Conservation (phyloP, 2,329 filamentous ascomycete genomes). For the Monascus ruber region DNA sequence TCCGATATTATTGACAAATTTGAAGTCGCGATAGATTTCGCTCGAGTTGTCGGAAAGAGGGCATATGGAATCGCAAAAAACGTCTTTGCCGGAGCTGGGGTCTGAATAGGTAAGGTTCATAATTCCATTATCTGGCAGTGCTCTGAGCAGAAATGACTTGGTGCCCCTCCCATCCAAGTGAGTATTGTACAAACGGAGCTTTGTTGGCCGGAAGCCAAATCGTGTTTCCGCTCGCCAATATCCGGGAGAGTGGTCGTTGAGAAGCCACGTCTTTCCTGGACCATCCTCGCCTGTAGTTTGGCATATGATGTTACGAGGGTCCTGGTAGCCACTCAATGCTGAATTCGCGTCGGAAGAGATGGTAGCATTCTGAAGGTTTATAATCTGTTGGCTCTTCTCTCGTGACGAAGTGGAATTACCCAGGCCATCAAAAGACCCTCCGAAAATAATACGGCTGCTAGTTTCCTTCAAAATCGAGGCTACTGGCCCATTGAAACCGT, state of each 20-base stretch:
- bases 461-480: slow-evolving; percentile 69
- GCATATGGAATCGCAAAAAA: slow-evolving; percentile 69
- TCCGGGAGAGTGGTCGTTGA: slow-evolving; percentile 63
- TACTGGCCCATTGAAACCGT: slow-evolving; percentile 89
- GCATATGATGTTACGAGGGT: slow-evolving; percentile 76
- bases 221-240: slow-evolving; percentile 74
- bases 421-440: slow-evolving; percentile 76
- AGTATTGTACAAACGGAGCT: slow-evolving; percentile 80
- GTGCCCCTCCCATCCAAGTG: slow-evolving; percentile 74
- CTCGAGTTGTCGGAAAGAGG: slow-evolving; percentile 63
- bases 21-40: slow-evolving; percentile 71
- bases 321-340: slow-evolving; percentile 54
- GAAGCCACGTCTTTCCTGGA: slow-evolving; percentile 69
- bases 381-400: slow-evolving; percentile 54
- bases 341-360: slow-evolving; percentile 55
- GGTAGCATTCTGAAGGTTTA: slow-evolving; percentile 72
- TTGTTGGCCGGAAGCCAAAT: slow-evolving; percentile 78
- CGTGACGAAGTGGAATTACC: slow-evolving; percentile 60
- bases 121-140: slow-evolving; percentile 77
- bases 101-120: slow-evolving; percentile 93
- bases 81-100: slow-evolving; percentile 53
- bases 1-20: slow-evolving; percentile 75
- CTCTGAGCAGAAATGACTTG: slow-evolving; percentile 75
- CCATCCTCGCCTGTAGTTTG: slow-evolving; percentile 56
- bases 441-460: slow-evolving; percentile 82